Evolutionary conservation across 495 filamentous ascomycete genomes (phyloP), one percentile per base, ranked within the genome.

Genomic region (Podospora didyma): DNA sequence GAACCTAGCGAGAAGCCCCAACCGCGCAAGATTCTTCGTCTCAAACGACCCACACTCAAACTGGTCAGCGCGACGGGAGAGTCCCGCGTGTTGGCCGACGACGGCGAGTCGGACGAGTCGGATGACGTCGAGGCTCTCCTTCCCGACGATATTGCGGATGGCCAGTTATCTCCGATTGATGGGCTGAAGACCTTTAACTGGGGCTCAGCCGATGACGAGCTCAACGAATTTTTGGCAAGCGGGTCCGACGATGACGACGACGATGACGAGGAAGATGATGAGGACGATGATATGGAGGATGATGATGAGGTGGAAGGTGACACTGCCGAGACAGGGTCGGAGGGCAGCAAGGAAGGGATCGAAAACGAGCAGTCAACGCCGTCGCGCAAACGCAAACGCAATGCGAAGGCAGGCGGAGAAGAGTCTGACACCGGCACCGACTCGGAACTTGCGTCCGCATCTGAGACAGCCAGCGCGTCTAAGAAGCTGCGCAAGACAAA

Each of bases 151-250:
- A 56, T 76, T 3, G 64, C 59, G 45, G 74, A 82, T 23, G 78
- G 77, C 20, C 72, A 80, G 39, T 57, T 72, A 5, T 79, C 75
- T 31, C 82, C 81, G 0, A 76, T 85, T 37, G 79, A 83, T 31
- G 73, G 73, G 49, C 66, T 79, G 0, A 74, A 79, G 53, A 67
- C 65, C 20, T 81, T 84, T 54, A 79, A 88, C 50, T 87, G 86
- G 84, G 75, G 74, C 35, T 73, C 69, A 14, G 76, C 87, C 12
- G 85, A 90, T 58, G 86, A 87, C 48, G 91, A 95, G 64, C 71
- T 94, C 5, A 79, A 84, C 42, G 89, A 92, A 17, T 95, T 94
- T 61, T 73, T 94, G 57, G 87, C 70, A 1, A 67, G 67, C 35
- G 73, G 80, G 12, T 82, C 86, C 19, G 84, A 84, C 46, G 86